Conservation (phyloP, 2,329 filamentous ascomycete species). For the Neonectria faginata region DNA sequence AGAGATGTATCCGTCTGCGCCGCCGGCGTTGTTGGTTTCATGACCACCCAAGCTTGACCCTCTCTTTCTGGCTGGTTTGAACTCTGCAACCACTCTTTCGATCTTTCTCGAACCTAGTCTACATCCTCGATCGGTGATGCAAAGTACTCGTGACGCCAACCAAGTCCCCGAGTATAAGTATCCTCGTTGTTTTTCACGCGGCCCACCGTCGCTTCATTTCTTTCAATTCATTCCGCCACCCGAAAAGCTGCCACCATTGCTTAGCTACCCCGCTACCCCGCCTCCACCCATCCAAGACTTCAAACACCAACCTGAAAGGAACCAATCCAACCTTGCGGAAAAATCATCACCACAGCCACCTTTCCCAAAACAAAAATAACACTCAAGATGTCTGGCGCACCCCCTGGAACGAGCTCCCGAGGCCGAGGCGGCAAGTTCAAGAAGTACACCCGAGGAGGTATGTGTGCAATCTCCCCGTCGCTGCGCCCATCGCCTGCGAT, state of each 20-base stretch:
- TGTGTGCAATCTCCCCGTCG: slow-evolving; percentile 41
- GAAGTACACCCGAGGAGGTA: slow-evolving; percentile 93
- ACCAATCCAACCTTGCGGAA: slow-evolving; percentile 24
- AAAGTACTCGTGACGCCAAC: neutral
- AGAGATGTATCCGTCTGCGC: slow-evolving; percentile 17
- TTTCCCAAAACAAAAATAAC: slow-evolving; percentile 11
- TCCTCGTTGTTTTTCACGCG: slow-evolving; percentile 2
- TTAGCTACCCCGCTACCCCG: slow-evolving; percentile 55
- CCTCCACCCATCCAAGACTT: slow-evolving; percentile 38
- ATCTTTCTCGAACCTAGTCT: neutral
- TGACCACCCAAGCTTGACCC: slow-evolving; percentile 8
- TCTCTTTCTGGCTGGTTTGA: neutral
- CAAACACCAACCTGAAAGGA: slow-evolving; percentile 9
- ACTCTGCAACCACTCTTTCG: neutral
- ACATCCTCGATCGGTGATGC: neutral
- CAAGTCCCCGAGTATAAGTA: neutral
- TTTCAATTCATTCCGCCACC: slow-evolving; percentile 5
- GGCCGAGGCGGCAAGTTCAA: slow-evolving; percentile 94
- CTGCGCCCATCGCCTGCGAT: slow-evolving; percentile 8
- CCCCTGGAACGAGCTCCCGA: slow-evolving; percentile 66
- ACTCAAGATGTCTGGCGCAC: slow-evolving; percentile 58
- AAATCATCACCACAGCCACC: slow-evolving; percentile 19
- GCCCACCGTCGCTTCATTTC: neutral
- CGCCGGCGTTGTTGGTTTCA: neutral
- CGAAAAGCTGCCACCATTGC: slow-evolving; percentile 17